Base-by-base conservation (phyloP, 129 eudicot species). In the Saussurea involucrata region DNA sequence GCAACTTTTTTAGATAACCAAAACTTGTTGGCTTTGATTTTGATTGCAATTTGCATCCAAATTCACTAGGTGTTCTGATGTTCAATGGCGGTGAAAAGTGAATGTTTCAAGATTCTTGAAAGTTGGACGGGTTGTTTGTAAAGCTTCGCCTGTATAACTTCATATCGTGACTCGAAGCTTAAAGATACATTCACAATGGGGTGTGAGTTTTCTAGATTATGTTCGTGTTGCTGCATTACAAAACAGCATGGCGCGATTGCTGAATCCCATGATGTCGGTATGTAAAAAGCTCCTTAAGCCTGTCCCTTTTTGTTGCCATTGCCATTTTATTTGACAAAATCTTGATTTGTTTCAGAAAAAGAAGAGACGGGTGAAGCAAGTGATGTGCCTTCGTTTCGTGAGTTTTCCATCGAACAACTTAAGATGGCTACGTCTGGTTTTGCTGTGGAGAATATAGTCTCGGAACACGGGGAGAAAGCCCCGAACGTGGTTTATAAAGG, bases 401-500 rank as follows among this genome's bases (percentile, higher is more conserved):
- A 86, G 78, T 92, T 66, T 73, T 68, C 94, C 31, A 17, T 90
- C 63, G 90, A 90, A 65, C 94, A 92, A 78, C 92, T 92, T 15
- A 92, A 90, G 80, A 75, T n/a, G 8, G 90, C 98, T 42, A 90
- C 98, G 2, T 86, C 87, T 70, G 98, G 96, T 31, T 92, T 92
- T 87, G 89, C 96, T 25, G 92, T 80, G 60, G 95, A 92, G 74
- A 90, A 90, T 78, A 92, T 92, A 65, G 98, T 92, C 44, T 92
- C 98, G 44, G 98, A 90, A 71, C 98, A 90, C 15, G 98, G 98
- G 15, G 98, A 92, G 72, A 92, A 92, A 80, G 96, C 98, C 22
- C 98, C 98, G 3, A 92, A 92, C 60, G 96, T 92, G 21, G 98
- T 92, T 77, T 92, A 92, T 66, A 92, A 86, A 81, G 98, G 98